Percentiles rank a stretch among this genome's conserved stretches.
Evolutionary conservation across 2,329 filamentous ascomycete genomes (phyloP).

Genomic region (Nemania sp.): DNA sequence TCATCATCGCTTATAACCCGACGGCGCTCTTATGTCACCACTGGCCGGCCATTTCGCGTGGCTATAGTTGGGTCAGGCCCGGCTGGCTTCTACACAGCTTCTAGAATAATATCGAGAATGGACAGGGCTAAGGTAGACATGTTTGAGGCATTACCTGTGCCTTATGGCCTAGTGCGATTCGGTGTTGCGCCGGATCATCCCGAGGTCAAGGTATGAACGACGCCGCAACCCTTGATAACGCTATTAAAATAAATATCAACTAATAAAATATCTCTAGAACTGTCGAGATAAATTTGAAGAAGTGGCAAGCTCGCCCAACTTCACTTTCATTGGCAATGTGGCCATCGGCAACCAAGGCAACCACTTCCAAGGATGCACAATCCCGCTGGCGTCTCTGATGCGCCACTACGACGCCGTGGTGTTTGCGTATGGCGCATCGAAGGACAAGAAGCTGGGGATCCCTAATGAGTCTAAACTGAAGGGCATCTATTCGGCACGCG

Average conservation of each 20-base stretch:
- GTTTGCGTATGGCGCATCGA: conserved; percentile 91
- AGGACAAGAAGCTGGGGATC: conserved; percentile 82
- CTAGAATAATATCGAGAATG: conserved; percentile 82
- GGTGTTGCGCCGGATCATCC: conserved; percentile 99
- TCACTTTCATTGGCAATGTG: conserved; percentile 92
- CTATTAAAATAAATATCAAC: neutral
- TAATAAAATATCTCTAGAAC: conserved; percentile 69
- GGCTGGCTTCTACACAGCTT: conserved; percentile 94
- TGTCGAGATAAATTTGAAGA: conserved; percentile 94
- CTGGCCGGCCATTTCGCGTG: conserved; percentile 74
- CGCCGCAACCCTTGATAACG: neutral
- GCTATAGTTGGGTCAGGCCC: conserved; percentile 94
- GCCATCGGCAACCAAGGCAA: conserved; percentile 71
- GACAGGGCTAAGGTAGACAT: conserved; percentile 84
- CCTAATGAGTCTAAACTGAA: conserved; percentile 79
- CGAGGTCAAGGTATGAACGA: conserved; percentile 84
- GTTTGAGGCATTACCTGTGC: conserved; percentile 94
- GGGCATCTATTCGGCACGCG: conserved; percentile 87
- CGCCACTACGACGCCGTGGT: conserved; percentile 92
- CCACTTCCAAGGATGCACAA: conserved; percentile 58
- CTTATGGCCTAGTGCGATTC: conserved; percentile 91
- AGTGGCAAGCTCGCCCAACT: conserved; percentile 82
- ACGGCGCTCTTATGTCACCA: conserved; percentile 45
- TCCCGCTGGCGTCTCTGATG: conserved; percentile 76
- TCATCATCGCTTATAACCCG: conserved; percentile 31